Base-by-base conservation (phyloP, 2,329 filamentous ascomycete genomes). In the Ophiosphaerella narmari region DNA sequence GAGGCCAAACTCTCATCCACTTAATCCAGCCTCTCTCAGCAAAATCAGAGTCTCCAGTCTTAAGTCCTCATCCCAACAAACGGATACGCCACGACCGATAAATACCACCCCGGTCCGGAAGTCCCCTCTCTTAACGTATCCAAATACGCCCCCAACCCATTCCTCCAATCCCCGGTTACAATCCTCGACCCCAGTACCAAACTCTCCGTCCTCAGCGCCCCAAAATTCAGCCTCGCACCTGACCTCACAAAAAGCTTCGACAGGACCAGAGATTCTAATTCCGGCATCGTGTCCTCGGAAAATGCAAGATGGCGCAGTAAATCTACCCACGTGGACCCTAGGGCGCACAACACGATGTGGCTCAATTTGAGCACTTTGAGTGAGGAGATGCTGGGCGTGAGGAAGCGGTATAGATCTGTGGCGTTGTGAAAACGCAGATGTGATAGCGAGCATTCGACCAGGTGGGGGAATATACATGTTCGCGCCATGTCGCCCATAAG, bases 401-500 rank as follows among this genome's bases (percentile, higher is more conserved):
- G 49, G 21, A 68, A 61, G 0, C 24, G 13, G 21, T 59, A 37
- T 5, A 68, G 39, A 23, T 61, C 55, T 4, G 42, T 33, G 4
- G 41, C 35, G 6, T 43, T 21, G 31, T 51, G 33, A 5, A 67
- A 41, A 4, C 43, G 36, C 29, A 68, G 55, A 23, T 66, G 52
- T 2, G 57, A 50, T 1, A 69, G 36, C 37, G 48, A 54, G 43
- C 62, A 65, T 0, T 16, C 38, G 21, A 55, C 48, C 13, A 69
- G 31, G 5, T 39, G 39, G 3, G 46, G 29, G 12, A 62, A 67
- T 4, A 13, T 34, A 13, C 63, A 68, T 29, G 62, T 53, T 7
- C 46, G 46, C 7, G 63, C 61, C 53, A 70, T 60, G 12, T 62
- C 54, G 2, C 48, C 47, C 16, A 71, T 60, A 0, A 67, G 35